These are phyloP conservation scores for Chenopodium suecicum DNA, from an alignment of 148 eudicot genomes.

Conservation along the genomic window DNA sequence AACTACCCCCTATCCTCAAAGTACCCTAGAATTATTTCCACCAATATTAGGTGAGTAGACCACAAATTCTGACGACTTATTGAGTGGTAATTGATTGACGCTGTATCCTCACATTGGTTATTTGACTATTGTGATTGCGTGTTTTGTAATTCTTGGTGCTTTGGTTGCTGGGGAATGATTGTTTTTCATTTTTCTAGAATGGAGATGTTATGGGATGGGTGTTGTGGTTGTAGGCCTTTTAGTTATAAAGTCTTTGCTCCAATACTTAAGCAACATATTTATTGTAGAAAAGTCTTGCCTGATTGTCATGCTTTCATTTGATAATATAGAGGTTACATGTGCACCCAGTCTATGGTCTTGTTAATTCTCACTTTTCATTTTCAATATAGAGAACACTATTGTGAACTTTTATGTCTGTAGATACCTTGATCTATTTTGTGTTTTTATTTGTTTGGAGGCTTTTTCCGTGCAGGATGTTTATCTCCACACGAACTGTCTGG, in stretches of 20 bases:
- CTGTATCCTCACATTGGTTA: too few species aligned
- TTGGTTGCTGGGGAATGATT: not conserved
- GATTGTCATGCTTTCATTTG: not conserved
- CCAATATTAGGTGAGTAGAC: too few species aligned
- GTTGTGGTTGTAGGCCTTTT: not conserved
- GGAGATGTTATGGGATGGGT: not conserved
- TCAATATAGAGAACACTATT: not conserved
- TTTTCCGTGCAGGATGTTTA: slow-evolving; percentile 74
- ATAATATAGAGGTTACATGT: not conserved
- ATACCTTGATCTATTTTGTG: slow-evolving; percentile 10
- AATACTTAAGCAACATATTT: not conserved
- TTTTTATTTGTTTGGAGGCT: slow-evolving; percentile 1
- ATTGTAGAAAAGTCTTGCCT: too few species aligned
- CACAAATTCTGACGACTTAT: too few species aligned
- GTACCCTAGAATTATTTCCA: too few species aligned
- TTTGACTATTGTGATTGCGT: too few species aligned
- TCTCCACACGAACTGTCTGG: slow-evolving; percentile 96
- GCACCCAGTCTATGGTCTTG: not conserved
- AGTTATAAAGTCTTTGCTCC: not conserved
- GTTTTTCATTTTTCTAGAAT: not conserved
- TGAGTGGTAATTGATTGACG: too few species aligned
- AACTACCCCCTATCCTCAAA: too few species aligned
- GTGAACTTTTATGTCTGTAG: not conserved
- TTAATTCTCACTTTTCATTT: not conserved
- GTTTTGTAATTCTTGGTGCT: not conserved